Evolutionary conservation across 148 eudicot genomes (phyloP).

Genomic region (Hydrangea macrophylla): DNA sequence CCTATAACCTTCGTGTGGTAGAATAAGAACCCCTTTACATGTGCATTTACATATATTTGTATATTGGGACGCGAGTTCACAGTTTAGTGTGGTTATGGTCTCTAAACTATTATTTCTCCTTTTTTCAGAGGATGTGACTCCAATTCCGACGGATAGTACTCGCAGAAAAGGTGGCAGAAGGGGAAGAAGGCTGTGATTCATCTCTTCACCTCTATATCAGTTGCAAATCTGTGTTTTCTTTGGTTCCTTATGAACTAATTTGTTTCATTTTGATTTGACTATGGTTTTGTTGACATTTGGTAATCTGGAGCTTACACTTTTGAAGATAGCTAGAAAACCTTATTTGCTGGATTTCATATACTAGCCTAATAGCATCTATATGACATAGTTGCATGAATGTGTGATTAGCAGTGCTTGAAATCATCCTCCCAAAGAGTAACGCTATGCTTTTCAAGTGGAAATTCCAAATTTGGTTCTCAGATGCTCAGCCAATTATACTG

Average conservation of each 20-base stretch:
- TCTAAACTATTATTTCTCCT: background rate
- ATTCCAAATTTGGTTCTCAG: too few species aligned
- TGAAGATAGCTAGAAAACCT: background rate
- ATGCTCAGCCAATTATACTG: too few species aligned
- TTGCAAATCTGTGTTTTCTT: background rate
- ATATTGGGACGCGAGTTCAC: background rate
- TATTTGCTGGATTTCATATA: background rate
- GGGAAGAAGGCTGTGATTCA: constrained; percentile 76
- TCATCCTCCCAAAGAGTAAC: too few species aligned
- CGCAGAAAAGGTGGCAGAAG: constrained; percentile 94
- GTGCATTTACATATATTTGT: too few species aligned
- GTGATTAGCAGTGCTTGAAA: too few species aligned
- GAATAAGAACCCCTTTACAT: too few species aligned
- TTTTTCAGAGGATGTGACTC: constrained; percentile 83
- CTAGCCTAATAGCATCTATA: too few species aligned
- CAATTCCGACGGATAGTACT: too few species aligned
- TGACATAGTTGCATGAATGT: too few species aligned
- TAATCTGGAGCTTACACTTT: background rate
- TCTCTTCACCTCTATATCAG: background rate
- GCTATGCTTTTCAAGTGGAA: too few species aligned
- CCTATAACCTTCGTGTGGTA: too few species aligned
- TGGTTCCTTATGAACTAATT: constrained; percentile 10
- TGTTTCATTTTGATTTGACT: constrained; percentile 1
- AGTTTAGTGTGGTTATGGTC: background rate
- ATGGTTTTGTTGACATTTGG: background rate